A percentile compares a stretch with the other conserved stretches of the same genome.
Evolutionary conservation across 73 alveolate species (phyloP).

Genomic region (Stentor coeruleus): DNA sequence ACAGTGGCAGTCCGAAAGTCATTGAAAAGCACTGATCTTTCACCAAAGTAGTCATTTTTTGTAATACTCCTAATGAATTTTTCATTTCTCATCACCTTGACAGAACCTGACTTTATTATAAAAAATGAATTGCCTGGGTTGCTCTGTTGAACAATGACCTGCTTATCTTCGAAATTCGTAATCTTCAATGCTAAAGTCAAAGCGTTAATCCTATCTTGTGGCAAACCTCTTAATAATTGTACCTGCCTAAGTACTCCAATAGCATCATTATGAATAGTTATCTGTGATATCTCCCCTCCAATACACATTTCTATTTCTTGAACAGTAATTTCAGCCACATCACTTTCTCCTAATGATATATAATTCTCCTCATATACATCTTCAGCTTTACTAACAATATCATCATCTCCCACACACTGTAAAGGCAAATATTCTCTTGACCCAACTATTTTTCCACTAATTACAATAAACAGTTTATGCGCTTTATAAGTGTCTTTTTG

Average conservation of each 20-base stretch:
- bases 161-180: neutral
- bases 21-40: conserved; percentile 2
- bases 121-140: neutral
- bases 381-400: neutral
- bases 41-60: conserved; percentile 18
- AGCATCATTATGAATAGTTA: conserved; percentile 10
- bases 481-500: neutral
- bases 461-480: neutral
- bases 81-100: neutral
- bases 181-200: conserved; percentile 12
- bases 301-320: conserved; percentile 3
- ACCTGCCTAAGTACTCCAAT: conserved; percentile 25
- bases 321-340: conserved; percentile 18
- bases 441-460: neutral
- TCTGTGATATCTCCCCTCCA: conserved; percentile 3
- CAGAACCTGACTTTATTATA: conserved; percentile 15
- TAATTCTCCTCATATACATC: neutral
- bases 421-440: neutral
- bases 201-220: neutral
- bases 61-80: neutral
- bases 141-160: conserved; percentile 8
- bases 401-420: neutral
- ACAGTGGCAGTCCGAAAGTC: conserved; percentile 29
- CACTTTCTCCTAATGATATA: conserved; percentile 1
- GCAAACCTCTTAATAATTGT: neutral